These are phyloP conservation scores for Talaromyces borbonicus DNA, from an alignment of 495 filamentous ascomycete genomes.

Conservation along the genomic window DNA sequence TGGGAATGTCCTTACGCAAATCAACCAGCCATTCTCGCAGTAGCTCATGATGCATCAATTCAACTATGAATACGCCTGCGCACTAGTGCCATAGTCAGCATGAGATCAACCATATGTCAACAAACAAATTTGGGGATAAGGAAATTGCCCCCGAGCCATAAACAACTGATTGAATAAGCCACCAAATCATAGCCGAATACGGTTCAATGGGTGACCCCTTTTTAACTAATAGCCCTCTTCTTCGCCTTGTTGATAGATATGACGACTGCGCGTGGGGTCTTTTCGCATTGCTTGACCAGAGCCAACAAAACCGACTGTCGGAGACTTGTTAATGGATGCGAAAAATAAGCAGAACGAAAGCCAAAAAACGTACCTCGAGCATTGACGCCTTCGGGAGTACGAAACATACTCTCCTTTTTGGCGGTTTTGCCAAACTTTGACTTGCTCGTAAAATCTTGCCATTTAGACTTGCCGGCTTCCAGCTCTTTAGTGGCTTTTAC, in stretches of 20 bases:
- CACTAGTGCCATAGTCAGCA: constrained; percentile 25
- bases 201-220: constrained; percentile 2
- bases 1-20: no score
- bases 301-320: constrained; percentile 83
- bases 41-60: constrained; percentile 2
- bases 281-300: constrained; percentile 93
- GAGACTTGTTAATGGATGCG: constrained; percentile 2
- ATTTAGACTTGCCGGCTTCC: constrained; percentile 83
- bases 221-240: constrained; percentile 48
- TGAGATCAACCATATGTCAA: constrained; percentile 13
- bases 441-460: constrained; percentile 83
- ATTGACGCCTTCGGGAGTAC: constrained; percentile 75
- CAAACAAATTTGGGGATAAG: constrained; percentile 9
- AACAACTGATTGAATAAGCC: constrained; percentile 4
- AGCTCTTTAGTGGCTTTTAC: constrained; percentile 85
- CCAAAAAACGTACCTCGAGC: constrained; percentile 57
- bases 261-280: constrained; percentile 69
- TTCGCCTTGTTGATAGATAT: constrained; percentile 75
- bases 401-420: constrained; percentile 96
- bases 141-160: constrained; percentile 6
- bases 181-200: no score
- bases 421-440: constrained; percentile 60
- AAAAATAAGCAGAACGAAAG: background rate
- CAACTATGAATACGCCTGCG: constrained; percentile 19
- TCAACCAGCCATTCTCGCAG: background rate